These are phyloP conservation scores for Heritiera fomes DNA, from an alignment of 345 rosid genomes.

Conservation along the genomic window DNA sequence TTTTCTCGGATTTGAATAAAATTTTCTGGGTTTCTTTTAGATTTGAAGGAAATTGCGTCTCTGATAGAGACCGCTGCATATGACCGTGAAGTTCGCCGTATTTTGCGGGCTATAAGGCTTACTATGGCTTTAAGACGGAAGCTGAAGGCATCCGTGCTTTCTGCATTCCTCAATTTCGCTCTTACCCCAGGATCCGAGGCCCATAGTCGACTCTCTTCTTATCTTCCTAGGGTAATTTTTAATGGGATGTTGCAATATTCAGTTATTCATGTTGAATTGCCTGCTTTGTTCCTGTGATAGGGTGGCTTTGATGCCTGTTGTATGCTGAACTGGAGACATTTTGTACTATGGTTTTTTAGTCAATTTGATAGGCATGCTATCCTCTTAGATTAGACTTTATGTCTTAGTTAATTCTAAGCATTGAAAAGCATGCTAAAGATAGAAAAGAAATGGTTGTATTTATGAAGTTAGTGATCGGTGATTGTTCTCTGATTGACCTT, in stretches of 20 bases:
- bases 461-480: not conserved
- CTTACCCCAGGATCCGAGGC: slow-evolving; percentile 56
- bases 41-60: slow-evolving; percentile 64
- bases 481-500: not conserved
- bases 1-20: not conserved
- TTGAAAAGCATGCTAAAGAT: not conserved
- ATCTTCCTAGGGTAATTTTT: slow-evolving; percentile 48
- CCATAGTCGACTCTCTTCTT: slow-evolving; percentile 35
- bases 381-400: not conserved
- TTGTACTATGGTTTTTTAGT: not conserved
- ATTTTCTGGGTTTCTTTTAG: slow-evolving; percentile 25
- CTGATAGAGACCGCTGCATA: slow-evolving; percentile 56
- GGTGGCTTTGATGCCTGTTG: not conserved
- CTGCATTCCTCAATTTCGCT: slow-evolving; percentile 42
- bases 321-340: not conserved
- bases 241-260: not conserved
- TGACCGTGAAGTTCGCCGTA: slow-evolving; percentile 49
- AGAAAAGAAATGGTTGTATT: not conserved
- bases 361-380: not conserved
- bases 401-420: not conserved
- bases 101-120: slow-evolving; percentile 49
- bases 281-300: not conserved
- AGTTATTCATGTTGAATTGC: not conserved
- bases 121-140: slow-evolving; percentile 50
- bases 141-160: slow-evolving; percentile 39